A percentile compares a stretch with the other conserved stretches of the same genome.
Evolutionary conservation across 2,329 filamentous ascomycete genomes (phyloP).

Genomic region (Fusarium nurragi): DNA sequence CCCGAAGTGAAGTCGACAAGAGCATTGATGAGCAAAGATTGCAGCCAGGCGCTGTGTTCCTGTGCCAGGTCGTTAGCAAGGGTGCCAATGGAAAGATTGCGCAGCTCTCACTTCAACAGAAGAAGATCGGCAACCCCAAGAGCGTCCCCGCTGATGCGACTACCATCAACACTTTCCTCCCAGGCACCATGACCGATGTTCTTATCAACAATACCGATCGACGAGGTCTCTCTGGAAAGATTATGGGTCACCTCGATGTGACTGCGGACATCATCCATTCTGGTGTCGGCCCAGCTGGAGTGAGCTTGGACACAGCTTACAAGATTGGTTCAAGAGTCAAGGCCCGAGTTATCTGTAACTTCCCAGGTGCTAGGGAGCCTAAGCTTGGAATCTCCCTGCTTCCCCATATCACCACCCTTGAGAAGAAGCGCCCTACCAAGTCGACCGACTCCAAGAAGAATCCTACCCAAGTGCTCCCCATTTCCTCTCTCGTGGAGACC

Average conservation of each 20-base stretch:
- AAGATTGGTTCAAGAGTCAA: conserved; percentile 86
- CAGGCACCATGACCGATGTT: conserved; percentile 89
- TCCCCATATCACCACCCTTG: conserved; percentile 79
- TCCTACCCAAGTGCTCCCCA: conserved; percentile 69
- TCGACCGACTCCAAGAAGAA: conserved; percentile 52
- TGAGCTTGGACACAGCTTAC: conserved; percentile 79
- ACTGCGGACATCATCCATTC: conserved; percentile 93
- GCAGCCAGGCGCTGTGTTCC: conserved; percentile 83
- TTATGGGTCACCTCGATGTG: conserved; percentile 90
- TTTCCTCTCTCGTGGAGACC: conserved; percentile 80
- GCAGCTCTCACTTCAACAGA: conserved; percentile 81
- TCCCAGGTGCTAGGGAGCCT: conserved; percentile 78
- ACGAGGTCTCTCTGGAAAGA: conserved; percentile 84
- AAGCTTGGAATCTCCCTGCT: conserved; percentile 90
- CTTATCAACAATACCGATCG: conserved; percentile 79
- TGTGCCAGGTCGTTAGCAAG: conserved; percentile 82
- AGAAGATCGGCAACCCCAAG: conserved; percentile 73
- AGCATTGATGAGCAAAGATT: conserved; percentile 72
- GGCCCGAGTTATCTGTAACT: conserved; percentile 87
- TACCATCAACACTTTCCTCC: conserved; percentile 88
- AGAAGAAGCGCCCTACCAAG: conserved; percentile 52
- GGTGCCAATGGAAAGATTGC: conserved; percentile 82
- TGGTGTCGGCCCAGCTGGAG: conserved; percentile 73
- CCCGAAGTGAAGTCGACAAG: conserved; percentile 80
- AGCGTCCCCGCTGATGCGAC: conserved; percentile 78